Evolutionary conservation across 108 stramenopile genomes (phyloP).

Genomic region (Conticribra guillardii): DNA sequence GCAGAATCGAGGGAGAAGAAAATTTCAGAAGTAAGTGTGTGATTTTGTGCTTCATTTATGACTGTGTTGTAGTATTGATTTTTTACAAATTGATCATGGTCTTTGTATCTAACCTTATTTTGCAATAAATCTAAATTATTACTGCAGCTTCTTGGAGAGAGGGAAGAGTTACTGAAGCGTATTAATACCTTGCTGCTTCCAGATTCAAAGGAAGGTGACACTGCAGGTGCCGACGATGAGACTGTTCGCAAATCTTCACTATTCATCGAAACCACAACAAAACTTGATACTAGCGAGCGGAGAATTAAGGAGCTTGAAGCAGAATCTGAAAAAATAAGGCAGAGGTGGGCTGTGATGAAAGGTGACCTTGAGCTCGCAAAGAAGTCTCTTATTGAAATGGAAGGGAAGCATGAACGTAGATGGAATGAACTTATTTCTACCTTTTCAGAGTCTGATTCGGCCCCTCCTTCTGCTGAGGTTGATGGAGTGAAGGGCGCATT

Average conservation of each 20-base stretch:
- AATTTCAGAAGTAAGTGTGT: constrained; percentile 69
- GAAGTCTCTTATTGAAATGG: constrained; percentile 70
- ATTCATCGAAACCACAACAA: constrained; percentile 52
- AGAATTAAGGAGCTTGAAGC: constrained; percentile 48
- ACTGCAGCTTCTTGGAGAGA: constrained; percentile 57
- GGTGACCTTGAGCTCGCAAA: constrained; percentile 68
- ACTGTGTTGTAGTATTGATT: too few relatives aligned
- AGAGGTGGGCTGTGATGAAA: constrained; percentile 67
- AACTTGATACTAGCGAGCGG: constrained; percentile 54
- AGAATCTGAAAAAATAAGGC: constrained; percentile 41
- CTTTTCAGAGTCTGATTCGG: constrained; percentile 42
- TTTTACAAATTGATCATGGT: constrained; percentile 1
- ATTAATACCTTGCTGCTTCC: constrained; percentile 66
- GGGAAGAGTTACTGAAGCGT: constrained; percentile 57
- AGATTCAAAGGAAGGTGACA: constrained; percentile 17
- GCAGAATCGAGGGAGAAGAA: constrained; percentile 63
- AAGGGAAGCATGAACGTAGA: constrained; percentile 67
- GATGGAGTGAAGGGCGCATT: constrained; percentile 13
- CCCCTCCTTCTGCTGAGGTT: constrained; percentile 5
- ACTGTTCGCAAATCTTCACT: constrained; percentile 47
- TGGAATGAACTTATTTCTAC: constrained; percentile 70
- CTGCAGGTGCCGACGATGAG: constrained; percentile 44
- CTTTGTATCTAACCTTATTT: constrained; percentile 8
- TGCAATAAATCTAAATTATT: not conserved
- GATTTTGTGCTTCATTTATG: not conserved